Evolutionary conservation across 179 eudicot species (phyloP).

Genomic region (Beta corolliflora): DNA sequence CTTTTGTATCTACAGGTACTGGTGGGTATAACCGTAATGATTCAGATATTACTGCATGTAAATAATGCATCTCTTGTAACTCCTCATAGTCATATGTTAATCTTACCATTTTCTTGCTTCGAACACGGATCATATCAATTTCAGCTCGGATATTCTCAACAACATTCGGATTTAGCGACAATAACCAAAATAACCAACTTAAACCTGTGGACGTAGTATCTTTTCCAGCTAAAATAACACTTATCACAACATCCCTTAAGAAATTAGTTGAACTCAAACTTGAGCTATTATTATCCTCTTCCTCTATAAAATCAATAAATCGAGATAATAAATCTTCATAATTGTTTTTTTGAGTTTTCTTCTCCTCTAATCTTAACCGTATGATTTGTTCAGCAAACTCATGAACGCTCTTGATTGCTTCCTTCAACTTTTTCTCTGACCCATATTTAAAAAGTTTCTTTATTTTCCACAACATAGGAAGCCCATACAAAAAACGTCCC

Average conservation of each 20-base stretch:
- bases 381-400: conserved; percentile 69
- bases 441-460: conserved; percentile 56
- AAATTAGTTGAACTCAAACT: conserved; percentile 20
- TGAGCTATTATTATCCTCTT: not conserved
- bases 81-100: conserved; percentile 59
- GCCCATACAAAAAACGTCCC: conserved; percentile 57
- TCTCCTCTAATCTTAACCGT: conserved; percentile 44
- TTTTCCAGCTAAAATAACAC: conserved; percentile 79
- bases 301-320: conserved; percentile 15
- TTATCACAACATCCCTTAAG: conserved; percentile 66
- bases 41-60: conserved; percentile 77
- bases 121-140: conserved; percentile 34
- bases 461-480: conserved; percentile 41
- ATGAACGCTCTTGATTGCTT: conserved; percentile 59
- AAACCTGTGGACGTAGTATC: conserved; percentile 84
- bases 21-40: conserved; percentile 80
- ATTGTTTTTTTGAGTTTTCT: not conserved
- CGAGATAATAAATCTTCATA: conserved; percentile 35
- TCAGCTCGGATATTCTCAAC: conserved; percentile 56
- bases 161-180: conserved; percentile 43
- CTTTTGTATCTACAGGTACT: conserved; percentile 67
- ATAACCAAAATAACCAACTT: conserved; percentile 85
- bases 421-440: conserved; percentile 47
- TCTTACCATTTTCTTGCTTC: conserved; percentile 31
- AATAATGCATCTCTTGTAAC: conserved; percentile 69